Conservation (phyloP, 495 filamentous ascomycete species). For the Chaetomium cochliodes region DNA sequence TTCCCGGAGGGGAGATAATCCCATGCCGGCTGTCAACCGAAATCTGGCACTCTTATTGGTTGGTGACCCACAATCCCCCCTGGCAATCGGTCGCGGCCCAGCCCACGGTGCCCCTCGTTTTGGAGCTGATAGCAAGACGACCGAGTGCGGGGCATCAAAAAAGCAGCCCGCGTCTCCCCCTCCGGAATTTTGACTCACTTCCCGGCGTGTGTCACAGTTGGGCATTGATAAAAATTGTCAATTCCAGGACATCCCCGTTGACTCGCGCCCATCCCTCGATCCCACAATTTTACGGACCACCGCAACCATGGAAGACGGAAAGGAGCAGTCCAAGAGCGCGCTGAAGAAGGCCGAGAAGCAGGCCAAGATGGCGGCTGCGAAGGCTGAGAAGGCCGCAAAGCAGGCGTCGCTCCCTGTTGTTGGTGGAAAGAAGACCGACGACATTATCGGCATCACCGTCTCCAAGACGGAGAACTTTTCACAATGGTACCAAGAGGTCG, state of each 20-base stretch:
- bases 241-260: background rate
- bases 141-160: conserved; percentile 31
- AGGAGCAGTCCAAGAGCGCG: conserved; percentile 65
- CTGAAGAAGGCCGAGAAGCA: conserved; percentile 69
- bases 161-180: conserved; percentile 22
- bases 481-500: conserved; percentile 92
- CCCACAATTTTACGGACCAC: conserved; percentile 2
- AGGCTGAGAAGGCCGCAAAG: conserved; percentile 67
- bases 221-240: conserved; percentile 9
- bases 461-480: conserved; percentile 84
- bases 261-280: conserved; percentile 5
- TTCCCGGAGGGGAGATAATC: conserved; percentile 38
- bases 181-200: conserved; percentile 21
- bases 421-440: conserved; percentile 54
- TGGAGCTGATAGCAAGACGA: conserved; percentile 6
- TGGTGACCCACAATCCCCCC: conserved; percentile 5
- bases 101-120: conserved; percentile 33
- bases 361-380: conserved; percentile 63
- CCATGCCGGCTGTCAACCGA: conserved; percentile 24
- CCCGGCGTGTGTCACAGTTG: conserved; percentile 5
- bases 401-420: conserved; percentile 46
- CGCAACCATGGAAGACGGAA: conserved; percentile 43
- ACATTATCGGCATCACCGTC: conserved; percentile 81
- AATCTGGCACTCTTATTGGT: conserved; percentile 13
- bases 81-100: conserved; percentile 17